Evolutionary conservation across 257 asterid genomes (phyloP).

Genomic region (Gentiana straminea): DNA sequence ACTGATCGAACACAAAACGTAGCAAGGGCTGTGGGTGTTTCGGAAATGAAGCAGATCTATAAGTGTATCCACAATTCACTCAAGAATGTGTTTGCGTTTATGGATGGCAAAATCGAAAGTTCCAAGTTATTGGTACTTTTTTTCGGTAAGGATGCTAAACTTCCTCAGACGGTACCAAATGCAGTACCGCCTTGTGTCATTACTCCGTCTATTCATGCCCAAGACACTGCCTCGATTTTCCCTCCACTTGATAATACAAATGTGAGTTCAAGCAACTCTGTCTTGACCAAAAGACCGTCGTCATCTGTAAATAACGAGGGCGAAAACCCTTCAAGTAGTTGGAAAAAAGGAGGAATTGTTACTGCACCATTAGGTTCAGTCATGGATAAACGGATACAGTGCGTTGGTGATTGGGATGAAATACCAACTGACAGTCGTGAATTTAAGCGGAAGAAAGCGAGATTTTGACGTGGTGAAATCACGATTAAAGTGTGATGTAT

Average conservation of each 20-base stretch:
- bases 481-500: background rate
- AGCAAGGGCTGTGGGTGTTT: slow-evolving; percentile 75
- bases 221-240: slow-evolving; percentile 8
- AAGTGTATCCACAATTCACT: slow-evolving; percentile 50
- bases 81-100: slow-evolving; percentile 29
- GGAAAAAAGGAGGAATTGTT: slow-evolving; percentile 4
- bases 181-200: background rate
- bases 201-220: background rate
- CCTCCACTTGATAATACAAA: slow-evolving; percentile 1
- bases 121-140: slow-evolving; percentile 35
- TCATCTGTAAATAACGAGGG: slow-evolving; percentile 20
- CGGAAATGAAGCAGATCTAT: slow-evolving; percentile 50
- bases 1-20: slow-evolving; percentile 71
- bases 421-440: slow-evolving; percentile 10
- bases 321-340: background rate
- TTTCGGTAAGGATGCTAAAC: slow-evolving; percentile 38
- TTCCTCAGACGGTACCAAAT: slow-evolving; percentile 10
- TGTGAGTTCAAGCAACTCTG: background rate
- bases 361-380: background rate
- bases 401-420: slow-evolving; percentile 22
- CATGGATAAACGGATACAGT: slow-evolving; percentile 16
- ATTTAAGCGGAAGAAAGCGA: background rate
- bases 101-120: slow-evolving; percentile 44
- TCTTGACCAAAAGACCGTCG: slow-evolving; percentile 17
- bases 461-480: slow-evolving; percentile 1